Percentiles rank a stretch among this genome's conserved stretches.
Evolutionary conservation across 805 yeast genomes (phyloP).

Genomic region (Kazachstania bromeliacearum): DNA sequence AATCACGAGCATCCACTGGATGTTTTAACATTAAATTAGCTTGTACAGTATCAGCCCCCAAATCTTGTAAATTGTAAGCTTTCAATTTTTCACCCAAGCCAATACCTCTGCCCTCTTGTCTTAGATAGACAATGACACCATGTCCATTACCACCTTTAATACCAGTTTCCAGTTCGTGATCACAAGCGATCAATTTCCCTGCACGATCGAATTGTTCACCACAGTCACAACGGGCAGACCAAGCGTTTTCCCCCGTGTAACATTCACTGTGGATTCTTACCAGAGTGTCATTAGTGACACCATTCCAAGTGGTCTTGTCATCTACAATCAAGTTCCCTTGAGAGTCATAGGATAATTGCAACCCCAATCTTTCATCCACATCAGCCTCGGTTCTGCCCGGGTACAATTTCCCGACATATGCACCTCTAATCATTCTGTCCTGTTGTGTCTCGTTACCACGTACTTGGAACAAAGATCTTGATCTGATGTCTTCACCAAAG

Average conservation of each 20-base stretch:
- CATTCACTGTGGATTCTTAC: slow-evolving; percentile 95
- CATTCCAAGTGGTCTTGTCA: slow-evolving; percentile 20
- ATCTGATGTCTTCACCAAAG: slow-evolving; percentile 85
- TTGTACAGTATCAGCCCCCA: slow-evolving; percentile 97
- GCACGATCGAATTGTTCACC: slow-evolving; percentile 99
- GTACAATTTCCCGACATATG: slow-evolving; percentile 78
- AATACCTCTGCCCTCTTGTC: slow-evolving; percentile 98
- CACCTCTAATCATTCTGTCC: slow-evolving; percentile 97
- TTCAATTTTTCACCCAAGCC: slow-evolving; percentile 96
- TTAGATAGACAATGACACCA: slow-evolving; percentile 89
- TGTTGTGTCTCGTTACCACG: slow-evolving; percentile 68
- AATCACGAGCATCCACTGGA: slow-evolving; percentile 96
- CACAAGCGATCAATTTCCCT: slow-evolving; percentile 64
- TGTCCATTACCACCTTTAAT: slow-evolving; percentile 57
- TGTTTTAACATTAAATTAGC: slow-evolving; percentile 88
- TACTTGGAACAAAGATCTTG: slow-evolving; percentile 55
- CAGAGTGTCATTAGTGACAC: slow-evolving; percentile 35
- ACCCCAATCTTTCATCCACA: slow-evolving; percentile 37
- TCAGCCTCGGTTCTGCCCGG: slow-evolving; percentile 81
- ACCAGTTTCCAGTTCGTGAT: slow-evolving; percentile 19
- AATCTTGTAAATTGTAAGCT: slow-evolving; percentile 92
- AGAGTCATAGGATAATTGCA: slow-evolving; percentile 34
- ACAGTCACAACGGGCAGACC: slow-evolving; percentile 98
- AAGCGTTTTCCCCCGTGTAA: slow-evolving; percentile 97
- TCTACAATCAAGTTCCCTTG: slow-evolving; percentile 29